Percentiles rank a stretch among this genome's conserved stretches.
These are phyloP conservation scores for Pichia inconspicua DNA, from an alignment of 1,139 yeast species.

Conservation along the genomic window DNA sequence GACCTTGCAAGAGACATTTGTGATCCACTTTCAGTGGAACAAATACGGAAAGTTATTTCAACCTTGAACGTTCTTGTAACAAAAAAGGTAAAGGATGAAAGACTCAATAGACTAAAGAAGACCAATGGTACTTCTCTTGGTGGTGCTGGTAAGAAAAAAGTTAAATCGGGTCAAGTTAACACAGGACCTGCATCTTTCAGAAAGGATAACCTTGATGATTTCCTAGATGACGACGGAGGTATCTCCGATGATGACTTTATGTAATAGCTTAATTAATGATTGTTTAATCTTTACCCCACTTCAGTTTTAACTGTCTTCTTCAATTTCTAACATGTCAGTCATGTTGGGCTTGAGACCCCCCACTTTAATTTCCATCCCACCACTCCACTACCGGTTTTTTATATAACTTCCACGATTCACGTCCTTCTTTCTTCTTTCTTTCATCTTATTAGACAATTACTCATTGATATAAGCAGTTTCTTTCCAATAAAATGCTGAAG, in stretches of 20 bases:
- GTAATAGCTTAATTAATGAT: slow-evolving; percentile 34
- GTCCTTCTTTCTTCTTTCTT: not conserved
- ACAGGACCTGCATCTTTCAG: slow-evolving; percentile 53
- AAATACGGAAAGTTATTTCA: slow-evolving; percentile 75
- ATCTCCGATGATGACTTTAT: slow-evolving; percentile 80
- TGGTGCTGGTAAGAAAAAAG: slow-evolving; percentile 94
- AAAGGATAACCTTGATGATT: slow-evolving; percentile 66
- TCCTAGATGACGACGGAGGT: slow-evolving; percentile 40
- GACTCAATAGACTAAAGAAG: slow-evolving; percentile 71
- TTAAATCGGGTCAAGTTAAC: slow-evolving; percentile 46
- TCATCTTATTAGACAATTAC: not conserved
- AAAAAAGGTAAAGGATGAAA: slow-evolving; percentile 85
- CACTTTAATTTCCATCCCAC: not conserved
- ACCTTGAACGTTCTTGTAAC: slow-evolving; percentile 75
- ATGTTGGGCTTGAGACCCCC: too few relatives aligned
- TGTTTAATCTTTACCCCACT: too few relatives aligned
- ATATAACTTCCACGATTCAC: not conserved
- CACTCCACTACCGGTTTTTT: not conserved
- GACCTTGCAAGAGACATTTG: slow-evolving; percentile 81
- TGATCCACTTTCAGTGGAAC: slow-evolving; percentile 74
- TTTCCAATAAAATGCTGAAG: not conserved
- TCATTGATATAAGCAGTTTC: not conserved
- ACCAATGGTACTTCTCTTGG: slow-evolving; percentile 84
- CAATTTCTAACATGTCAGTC: too few relatives aligned
- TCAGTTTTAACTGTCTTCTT: too few relatives aligned